Conservation (phyloP, 805 yeast species). For the Candida andamanensis region DNA sequence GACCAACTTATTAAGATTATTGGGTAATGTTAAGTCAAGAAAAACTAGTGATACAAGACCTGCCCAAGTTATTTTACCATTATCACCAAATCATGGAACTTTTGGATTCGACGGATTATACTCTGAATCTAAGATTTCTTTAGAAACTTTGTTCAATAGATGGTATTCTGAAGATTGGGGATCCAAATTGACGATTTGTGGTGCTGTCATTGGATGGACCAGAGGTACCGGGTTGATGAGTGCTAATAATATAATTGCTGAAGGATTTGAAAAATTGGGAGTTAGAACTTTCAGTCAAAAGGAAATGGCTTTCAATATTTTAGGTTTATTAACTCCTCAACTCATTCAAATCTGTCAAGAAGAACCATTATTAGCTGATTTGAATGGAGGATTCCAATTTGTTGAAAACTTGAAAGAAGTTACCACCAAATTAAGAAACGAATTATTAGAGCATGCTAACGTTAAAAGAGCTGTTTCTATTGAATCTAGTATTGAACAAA, state of each 20-base stretch:
- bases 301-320: slow-evolving; percentile 98
- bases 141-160: slow-evolving; percentile 96
- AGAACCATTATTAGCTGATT: slow-evolving; percentile 94
- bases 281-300: slow-evolving; percentile 97
- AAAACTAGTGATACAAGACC: slow-evolving; percentile 92
- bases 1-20: slow-evolving; percentile 86
- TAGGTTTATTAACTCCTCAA: slow-evolving; percentile 88
- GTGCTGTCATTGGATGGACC: slow-evolving; percentile 99
- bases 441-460: slow-evolving; percentile 76
- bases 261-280: slow-evolving; percentile 92
- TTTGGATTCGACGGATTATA: slow-evolving; percentile 98
- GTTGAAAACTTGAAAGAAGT: slow-evolving; percentile 86
- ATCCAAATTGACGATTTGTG: slow-evolving; percentile 88
- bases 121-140: slow-evolving; percentile 92
- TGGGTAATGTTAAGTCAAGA: slow-evolving; percentile 85
- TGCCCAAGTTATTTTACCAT: slow-evolving; percentile 93
- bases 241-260: slow-evolving; percentile 95
- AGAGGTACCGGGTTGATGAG: slow-evolving; percentile 99
- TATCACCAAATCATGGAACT: slow-evolving; percentile 98
- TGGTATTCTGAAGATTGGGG: slow-evolving; percentile 99
- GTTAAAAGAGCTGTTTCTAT: slow-evolving; percentile 92
- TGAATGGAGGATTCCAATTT: slow-evolving; percentile 97
- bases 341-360: slow-evolving; percentile 84
- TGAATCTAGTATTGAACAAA: slow-evolving; percentile 86
- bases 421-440: slow-evolving; percentile 73